Percentiles rank a stretch among this genome's conserved stretches.
These are phyloP conservation scores for Lichenothelia convexa DNA, from an alignment of 495 filamentous ascomycete genomes.

Conservation along the genomic window DNA sequence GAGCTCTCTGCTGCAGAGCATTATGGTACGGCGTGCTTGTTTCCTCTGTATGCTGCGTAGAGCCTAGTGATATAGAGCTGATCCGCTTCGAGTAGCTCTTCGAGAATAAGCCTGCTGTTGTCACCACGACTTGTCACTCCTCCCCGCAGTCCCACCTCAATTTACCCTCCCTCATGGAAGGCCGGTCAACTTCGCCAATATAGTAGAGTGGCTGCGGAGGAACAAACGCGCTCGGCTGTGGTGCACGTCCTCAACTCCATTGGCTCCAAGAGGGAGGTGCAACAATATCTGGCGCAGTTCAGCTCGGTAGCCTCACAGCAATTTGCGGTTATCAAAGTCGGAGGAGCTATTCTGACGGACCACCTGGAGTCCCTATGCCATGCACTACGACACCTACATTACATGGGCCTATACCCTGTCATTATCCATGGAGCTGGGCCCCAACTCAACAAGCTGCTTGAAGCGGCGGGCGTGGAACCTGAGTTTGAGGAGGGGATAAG, in stretches of 20 bases:
- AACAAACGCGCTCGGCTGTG: conserved; percentile 71
- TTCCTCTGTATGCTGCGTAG: too few species aligned
- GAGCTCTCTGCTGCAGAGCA: too few species aligned
- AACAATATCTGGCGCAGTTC: conserved; percentile 97
- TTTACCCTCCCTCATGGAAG: too few species aligned
- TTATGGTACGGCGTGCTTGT: too few species aligned
- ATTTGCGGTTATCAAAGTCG: conserved; percentile 98
- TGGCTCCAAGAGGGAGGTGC: conserved; percentile 88
- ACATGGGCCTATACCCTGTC: conserved; percentile 88
- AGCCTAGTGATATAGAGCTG: too few species aligned
- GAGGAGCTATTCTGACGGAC: conserved; percentile 91
- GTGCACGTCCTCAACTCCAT: conserved; percentile 91
- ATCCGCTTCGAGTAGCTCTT: too few species aligned
- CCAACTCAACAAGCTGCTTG: conserved; percentile 84
- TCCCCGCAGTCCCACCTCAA: too few species aligned
- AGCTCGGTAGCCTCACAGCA: conserved; percentile 92
- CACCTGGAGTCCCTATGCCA: conserved; percentile 78
- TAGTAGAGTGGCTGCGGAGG: too few species aligned
- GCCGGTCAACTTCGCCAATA: too few species aligned
- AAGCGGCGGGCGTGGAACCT: conserved; percentile 83
- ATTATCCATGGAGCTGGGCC: conserved; percentile 94
- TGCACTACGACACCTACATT: conserved; percentile 78
- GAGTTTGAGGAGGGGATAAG: conserved; percentile 94
- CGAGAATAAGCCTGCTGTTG: too few species aligned
- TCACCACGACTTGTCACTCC: too few species aligned